A percentile compares a stretch with the other conserved stretches of the same genome.
Evolutionary conservation across 2,329 filamentous ascomycete species (phyloP).

Genomic region (Metarhizium album): DNA sequence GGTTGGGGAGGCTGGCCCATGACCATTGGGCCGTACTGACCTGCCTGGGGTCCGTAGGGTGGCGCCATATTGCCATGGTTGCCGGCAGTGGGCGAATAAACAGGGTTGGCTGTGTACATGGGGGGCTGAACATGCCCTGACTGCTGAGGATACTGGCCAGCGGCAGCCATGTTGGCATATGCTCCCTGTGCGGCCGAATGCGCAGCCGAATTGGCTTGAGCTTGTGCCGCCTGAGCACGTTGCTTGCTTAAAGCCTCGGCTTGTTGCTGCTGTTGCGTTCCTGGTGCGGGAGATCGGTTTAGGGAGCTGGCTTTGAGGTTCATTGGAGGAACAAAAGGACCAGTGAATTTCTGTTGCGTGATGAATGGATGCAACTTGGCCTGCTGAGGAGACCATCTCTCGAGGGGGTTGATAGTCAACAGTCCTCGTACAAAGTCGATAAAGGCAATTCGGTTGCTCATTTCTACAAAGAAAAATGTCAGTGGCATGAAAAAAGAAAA

Average conservation of each 20-base stretch:
- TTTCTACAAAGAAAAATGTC: constrained; percentile 51
- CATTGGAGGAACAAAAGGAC: constrained; percentile 94
- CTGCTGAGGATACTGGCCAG: constrained; percentile 34
- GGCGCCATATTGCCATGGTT: constrained; percentile 45
- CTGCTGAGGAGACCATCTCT: constrained; percentile 96
- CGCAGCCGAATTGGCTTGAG: constrained; percentile 57
- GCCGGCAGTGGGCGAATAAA: constrained; percentile 59
- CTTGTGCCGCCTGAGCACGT: constrained; percentile 61
- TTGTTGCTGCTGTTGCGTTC: constrained; percentile 91
- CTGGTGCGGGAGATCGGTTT: constrained; percentile 80
- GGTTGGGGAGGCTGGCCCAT: constrained; percentile 58
- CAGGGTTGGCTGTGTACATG: constrained; percentile 72
- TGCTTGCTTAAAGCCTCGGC: constrained; percentile 92
- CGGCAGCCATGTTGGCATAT: constrained; percentile 41
- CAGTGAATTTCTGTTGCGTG: constrained; percentile 94
- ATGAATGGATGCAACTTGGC: constrained; percentile 97
- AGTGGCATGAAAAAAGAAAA: background rate
- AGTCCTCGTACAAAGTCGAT: constrained; percentile 96
- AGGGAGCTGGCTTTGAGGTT: constrained; percentile 81
- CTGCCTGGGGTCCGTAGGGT: constrained; percentile 64
- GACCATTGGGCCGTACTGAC: constrained; percentile 62
- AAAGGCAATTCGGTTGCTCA: constrained; percentile 94
- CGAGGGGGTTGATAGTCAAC: constrained; percentile 87
- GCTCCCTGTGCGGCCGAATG: constrained; percentile 57
- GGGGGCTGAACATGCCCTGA: constrained; percentile 43